phyloP scores from a whole-genome alignment of 2,329 filamentous ascomycete genomes.

The Nigrospora sphaerica region DNA sequence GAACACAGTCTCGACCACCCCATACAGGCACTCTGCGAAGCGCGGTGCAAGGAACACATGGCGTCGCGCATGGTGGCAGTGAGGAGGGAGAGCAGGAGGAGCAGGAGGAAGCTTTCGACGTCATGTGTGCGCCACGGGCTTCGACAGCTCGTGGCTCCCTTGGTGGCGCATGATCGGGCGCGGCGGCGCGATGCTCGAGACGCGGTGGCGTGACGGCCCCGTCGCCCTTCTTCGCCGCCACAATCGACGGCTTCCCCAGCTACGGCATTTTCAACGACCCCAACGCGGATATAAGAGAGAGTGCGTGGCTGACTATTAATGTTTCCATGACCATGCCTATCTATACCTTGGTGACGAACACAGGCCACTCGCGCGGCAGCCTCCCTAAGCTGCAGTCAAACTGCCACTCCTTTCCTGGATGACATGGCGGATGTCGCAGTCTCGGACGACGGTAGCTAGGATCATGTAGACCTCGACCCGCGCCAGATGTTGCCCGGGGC shows the following conservation, averaged over 20 bases:
- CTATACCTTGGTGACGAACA: too few relatives aligned
- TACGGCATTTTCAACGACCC: neutral
- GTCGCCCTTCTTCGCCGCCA: neutral
- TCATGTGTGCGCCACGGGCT: neutral
- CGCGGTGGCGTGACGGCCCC: neutral
- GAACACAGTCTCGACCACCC: too few relatives aligned
- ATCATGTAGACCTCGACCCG: conserved; percentile 10
- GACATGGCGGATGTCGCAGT: conserved; percentile 10
- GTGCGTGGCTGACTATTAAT: too few relatives aligned
- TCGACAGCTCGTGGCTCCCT: neutral
- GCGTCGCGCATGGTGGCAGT: too few relatives aligned
- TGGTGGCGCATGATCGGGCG: neutral
- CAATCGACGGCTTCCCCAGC: neutral
- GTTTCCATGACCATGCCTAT: too few relatives aligned
- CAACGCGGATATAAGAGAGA: too few relatives aligned
- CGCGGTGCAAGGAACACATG: too few relatives aligned
- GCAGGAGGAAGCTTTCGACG: neutral
- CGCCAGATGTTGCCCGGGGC: conserved; percentile 10
- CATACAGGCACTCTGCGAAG: too few relatives aligned
- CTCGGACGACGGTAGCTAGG: conserved; percentile 8
- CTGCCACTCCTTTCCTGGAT: conserved; percentile 2
- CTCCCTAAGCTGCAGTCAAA: too few relatives aligned
- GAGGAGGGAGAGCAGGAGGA: too few relatives aligned
- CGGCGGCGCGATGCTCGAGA: neutral
- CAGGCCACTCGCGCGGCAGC: too few relatives aligned